These are phyloP conservation scores for Fusarium sp. DNA, from an alignment of 2,329 filamentous ascomycete genomes.

Conservation along the genomic window DNA sequence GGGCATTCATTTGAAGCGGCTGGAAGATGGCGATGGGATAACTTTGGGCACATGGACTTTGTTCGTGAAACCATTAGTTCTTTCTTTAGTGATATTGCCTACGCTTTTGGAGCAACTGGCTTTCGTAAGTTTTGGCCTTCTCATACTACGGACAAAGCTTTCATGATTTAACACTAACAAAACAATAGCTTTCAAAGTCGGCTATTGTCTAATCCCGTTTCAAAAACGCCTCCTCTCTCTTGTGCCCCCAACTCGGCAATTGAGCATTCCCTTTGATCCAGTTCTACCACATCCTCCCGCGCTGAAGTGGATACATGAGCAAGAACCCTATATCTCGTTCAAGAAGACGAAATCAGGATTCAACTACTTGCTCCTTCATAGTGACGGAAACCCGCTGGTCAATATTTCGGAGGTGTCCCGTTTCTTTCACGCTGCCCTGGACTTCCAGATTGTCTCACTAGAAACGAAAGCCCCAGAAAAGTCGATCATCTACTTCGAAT, in stretches of 20 bases:
- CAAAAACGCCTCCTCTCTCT: background rate
- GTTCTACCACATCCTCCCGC: background rate
- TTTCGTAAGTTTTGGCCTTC: background rate
- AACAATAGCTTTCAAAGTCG: background rate
- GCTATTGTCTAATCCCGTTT: background rate
- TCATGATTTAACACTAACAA: background rate
- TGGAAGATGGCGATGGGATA: background rate
- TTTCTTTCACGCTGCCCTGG: background rate
- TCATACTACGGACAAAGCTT: background rate
- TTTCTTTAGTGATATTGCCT: background rate
- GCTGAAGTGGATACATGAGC: background rate
- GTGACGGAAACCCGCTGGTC: background rate
- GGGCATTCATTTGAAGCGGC: background rate
- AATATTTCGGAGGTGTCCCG: background rate
- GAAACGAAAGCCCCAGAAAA: background rate
- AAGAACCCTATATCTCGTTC: background rate
- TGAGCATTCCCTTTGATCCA: background rate
- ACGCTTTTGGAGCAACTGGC: background rate
- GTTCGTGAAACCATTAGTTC: background rate
- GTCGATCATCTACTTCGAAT: background rate
- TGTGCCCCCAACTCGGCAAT: background rate
- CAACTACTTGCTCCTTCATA: background rate
- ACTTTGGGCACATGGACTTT: background rate
- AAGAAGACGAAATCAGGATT: background rate
- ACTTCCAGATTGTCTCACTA: background rate